A percentile compares a stretch with the other conserved stretches of the same genome.
phyloP scores from a whole-genome alignment of 2,329 filamentous ascomycete species.

The Periconia macrospinosa region DNA sequence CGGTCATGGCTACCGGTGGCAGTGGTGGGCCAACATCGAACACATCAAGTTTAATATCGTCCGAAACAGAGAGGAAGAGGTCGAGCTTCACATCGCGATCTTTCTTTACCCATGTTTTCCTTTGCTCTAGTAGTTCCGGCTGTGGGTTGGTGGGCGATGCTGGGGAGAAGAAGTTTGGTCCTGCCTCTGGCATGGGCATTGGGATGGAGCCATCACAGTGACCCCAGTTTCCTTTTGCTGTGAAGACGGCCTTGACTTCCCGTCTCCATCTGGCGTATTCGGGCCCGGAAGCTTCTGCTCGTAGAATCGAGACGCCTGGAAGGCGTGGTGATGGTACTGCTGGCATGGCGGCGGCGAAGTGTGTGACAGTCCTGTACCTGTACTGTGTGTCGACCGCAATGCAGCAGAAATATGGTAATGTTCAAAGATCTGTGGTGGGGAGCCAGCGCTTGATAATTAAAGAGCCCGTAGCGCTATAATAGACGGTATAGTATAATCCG shows the following conservation, averaged over 20 bases:
- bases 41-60: constrained; percentile 42
- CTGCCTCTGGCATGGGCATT: constrained; percentile 39
- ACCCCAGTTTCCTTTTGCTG: constrained; percentile 35
- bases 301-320: constrained; percentile 31
- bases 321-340: constrained; percentile 29
- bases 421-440: neutral
- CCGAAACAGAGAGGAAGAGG: constrained; percentile 38
- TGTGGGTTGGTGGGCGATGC: constrained; percentile 24
- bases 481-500: neutral
- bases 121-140: constrained; percentile 35
- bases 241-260: constrained; percentile 32
- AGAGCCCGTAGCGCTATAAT: constrained; percentile 1
- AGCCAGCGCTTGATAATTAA: constrained; percentile 1
- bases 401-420: neutral
- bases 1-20: constrained; percentile 33
- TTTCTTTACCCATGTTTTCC: constrained; percentile 38
- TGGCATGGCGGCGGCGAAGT: constrained; percentile 14
- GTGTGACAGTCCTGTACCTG: neutral
- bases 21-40: constrained; percentile 39
- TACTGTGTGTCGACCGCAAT: neutral
- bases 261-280: constrained; percentile 38
- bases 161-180: constrained; percentile 22
- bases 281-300: constrained; percentile 27
- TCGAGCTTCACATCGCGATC: constrained; percentile 41
- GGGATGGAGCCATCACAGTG: constrained; percentile 33